Evolutionary conservation across 129 eudicot species (phyloP), one percentile per base, ranked within the genome.

Genomic region (Pulicaria dysenterica): DNA sequence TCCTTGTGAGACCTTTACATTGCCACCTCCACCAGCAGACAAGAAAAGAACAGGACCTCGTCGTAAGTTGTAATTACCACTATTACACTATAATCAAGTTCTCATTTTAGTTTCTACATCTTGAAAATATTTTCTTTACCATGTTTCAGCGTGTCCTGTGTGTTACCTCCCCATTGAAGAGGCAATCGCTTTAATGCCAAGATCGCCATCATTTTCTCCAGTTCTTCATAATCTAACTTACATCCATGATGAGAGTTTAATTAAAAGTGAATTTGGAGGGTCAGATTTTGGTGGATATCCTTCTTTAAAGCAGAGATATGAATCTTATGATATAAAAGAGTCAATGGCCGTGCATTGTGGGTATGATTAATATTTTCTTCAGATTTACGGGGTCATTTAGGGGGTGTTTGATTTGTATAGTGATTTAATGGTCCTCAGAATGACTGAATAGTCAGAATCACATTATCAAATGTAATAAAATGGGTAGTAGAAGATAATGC

Each of bases 1-100:
- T 74, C 97, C 97, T 47, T 91, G 97, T 79, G 90, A 88, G 69
- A 44, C 55, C 56, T 91, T 88, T 72, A 74, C 79, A 61, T 67
- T 88, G 74, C 95, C 96, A 24, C 95, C 97, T 41, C 97, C 97
- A 39, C 97, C 97, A 66, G 88, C 92, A 8, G 97, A 91, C 81
- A 86, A 74, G 73, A 91, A 88, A 76, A 81, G 89, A 81, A 88
- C 88, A 0, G 97, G 97, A 72, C 95, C 95, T 16, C 89, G 89
- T 3, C 67, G 82, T 78, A 78, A 70, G 82, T 58, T 43, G 38
- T 36, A 0, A 12, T 46, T 39, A 12, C 66, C 55, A 15, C 14
- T 17, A 38, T 5, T 41, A 10, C 19, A 67, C 64, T 14, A 50
- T 51, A 39, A 14, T 16, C 40, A 6, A 6, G 19, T 49, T 60